Evolutionary conservation across 2,329 filamentous ascomycete genomes (phyloP).

Genomic region (Elsinoe batatas): DNA sequence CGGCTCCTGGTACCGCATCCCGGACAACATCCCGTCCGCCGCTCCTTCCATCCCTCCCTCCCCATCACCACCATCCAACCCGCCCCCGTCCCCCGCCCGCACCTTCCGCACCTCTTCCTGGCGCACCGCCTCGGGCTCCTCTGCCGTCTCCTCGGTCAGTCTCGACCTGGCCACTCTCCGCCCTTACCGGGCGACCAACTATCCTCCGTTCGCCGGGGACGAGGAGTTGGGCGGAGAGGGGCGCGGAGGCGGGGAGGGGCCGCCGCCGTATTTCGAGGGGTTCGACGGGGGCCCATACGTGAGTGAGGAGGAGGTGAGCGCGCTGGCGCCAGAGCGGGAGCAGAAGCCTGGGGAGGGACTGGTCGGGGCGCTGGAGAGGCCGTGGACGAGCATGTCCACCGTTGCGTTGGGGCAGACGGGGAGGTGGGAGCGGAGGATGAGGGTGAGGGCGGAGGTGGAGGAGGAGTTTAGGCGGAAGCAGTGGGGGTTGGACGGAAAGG

Average conservation of each 20-base stretch:
- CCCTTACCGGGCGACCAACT: background rate
- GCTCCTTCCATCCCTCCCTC: background rate
- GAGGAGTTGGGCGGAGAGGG: background rate
- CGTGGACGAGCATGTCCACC: background rate
- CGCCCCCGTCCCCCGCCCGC: background rate
- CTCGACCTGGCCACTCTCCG: background rate
- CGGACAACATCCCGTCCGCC: background rate
- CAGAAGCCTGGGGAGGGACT: background rate
- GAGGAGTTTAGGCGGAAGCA: slow-evolving; percentile 1
- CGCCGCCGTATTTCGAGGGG: background rate
- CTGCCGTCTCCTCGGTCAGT: slow-evolving; percentile 1
- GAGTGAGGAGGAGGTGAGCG: background rate
- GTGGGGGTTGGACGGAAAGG: slow-evolving; percentile 2
- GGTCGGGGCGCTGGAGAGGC: background rate
- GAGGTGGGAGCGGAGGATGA: background rate
- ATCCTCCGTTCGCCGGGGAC: background rate
- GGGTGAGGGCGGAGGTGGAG: slow-evolving; percentile 10
- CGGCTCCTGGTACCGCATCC: background rate
- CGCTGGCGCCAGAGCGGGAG: background rate
- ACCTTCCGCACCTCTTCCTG: background rate
- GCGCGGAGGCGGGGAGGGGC: background rate
- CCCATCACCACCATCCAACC: background rate
- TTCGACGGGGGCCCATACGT: background rate
- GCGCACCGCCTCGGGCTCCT: background rate
- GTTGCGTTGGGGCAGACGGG: background rate